Conservation (phyloP, 1,139 yeast species). For the Saccharomyces pastorianus region DNA sequence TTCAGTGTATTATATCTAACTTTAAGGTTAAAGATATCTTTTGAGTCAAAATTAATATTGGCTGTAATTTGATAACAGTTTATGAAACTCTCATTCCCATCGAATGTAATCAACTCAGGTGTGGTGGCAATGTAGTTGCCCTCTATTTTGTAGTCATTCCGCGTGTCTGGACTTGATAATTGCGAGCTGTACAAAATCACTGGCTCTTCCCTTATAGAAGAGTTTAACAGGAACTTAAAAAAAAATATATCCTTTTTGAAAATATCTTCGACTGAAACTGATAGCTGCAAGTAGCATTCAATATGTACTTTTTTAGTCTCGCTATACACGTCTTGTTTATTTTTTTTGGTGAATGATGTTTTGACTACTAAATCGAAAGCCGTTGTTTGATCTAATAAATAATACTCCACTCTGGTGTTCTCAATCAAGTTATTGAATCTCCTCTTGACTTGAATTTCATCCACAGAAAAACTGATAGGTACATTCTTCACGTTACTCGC, state of each 20-base stretch:
- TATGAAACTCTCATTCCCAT: constrained; percentile 18
- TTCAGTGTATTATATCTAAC: constrained; percentile 23
- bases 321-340: constrained; percentile 7
- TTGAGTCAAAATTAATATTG: constrained; percentile 10
- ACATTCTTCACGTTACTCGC: not conserved
- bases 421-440: not conserved
- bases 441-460: not conserved
- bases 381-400: constrained; percentile 10
- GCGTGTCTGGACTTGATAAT: constrained; percentile 8
- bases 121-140: constrained; percentile 17
- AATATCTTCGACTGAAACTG: constrained; percentile 31
- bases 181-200: constrained; percentile 17
- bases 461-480: not conserved
- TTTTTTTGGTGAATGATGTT: constrained; percentile 7
- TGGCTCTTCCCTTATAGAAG: constrained; percentile 24
- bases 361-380: constrained; percentile 14
- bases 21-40: constrained; percentile 19
- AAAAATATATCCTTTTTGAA: constrained; percentile 23
- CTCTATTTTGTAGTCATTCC: constrained; percentile 12
- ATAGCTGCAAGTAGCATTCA: constrained; percentile 23
- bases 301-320: constrained; percentile 12
- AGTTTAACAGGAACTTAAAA: constrained; percentile 26
- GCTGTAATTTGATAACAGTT: constrained; percentile 22
- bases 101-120: constrained; percentile 16
- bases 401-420: constrained; percentile 14